Conservation (phyloP, 1,284 basidiomycete species). For the Ceratobasidium sp. region DNA sequence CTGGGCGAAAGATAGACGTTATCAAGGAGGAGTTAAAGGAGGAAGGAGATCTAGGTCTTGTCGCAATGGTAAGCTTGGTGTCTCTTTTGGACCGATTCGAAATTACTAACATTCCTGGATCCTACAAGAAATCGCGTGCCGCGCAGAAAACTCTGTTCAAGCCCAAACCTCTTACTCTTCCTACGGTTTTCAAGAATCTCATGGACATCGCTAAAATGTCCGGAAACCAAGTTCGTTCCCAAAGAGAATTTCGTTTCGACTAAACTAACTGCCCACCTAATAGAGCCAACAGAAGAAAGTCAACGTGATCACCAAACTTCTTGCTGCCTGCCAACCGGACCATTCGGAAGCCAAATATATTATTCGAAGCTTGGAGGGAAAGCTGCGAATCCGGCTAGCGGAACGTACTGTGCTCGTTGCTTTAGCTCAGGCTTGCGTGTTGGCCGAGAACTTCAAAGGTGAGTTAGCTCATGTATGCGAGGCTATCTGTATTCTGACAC, state of each 20-base stretch:
- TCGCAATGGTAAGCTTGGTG: constrained; percentile 81
- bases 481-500: constrained; percentile 7
- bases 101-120: constrained; percentile 10
- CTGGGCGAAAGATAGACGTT: constrained; percentile 83
- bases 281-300: constrained; percentile 96
- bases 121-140: constrained; percentile 85
- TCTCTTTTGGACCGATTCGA: not conserved
- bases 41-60: constrained; percentile 94
- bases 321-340: constrained; percentile 88
- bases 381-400: constrained; percentile 96
- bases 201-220: constrained; percentile 88
- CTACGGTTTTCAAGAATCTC: constrained; percentile 87
- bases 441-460: constrained; percentile 81
- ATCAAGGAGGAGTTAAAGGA: constrained; percentile 95
- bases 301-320: constrained; percentile 92
- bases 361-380: constrained; percentile 95
- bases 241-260: not conserved
- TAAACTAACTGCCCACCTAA: constrained; percentile 15
- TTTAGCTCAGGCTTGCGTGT: constrained; percentile 85
- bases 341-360: constrained; percentile 94
- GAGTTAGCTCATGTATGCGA: constrained; percentile 47
- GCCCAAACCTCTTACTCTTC: constrained; percentile 89
- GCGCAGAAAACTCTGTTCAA: constrained; percentile 96
- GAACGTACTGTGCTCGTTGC: constrained; percentile 93
- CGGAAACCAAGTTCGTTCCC: constrained; percentile 78